A percentile compares a stretch with the other conserved stretches of the same genome.
Conservation (phyloP, 331 rosid species). For the Phaseolus coccineus region DNA sequence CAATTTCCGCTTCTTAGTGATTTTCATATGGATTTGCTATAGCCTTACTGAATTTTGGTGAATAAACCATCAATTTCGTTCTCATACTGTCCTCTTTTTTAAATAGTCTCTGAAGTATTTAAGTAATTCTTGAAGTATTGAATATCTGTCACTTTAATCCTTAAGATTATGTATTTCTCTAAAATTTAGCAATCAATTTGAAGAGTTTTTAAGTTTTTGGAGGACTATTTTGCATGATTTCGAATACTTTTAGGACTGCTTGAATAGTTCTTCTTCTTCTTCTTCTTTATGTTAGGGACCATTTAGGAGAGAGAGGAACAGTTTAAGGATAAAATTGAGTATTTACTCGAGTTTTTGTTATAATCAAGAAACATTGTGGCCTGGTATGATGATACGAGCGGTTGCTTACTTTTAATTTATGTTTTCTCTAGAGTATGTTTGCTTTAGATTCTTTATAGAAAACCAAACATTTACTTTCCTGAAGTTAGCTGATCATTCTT, state of each 20-base stretch:
- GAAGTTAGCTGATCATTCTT: conserved; percentile 30
- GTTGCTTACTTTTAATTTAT: conserved; percentile 23
- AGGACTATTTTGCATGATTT: neutral
- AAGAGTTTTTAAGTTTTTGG: neutral
- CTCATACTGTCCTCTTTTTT: neutral
- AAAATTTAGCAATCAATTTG: neutral
- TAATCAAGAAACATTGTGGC: neutral
- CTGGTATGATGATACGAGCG: neutral
- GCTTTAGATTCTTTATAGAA: conserved; percentile 7
- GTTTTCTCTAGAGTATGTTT: conserved; percentile 8
- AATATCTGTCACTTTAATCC: neutral
- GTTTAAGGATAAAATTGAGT: neutral
- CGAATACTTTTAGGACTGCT: neutral
- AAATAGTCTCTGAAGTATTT: neutral
- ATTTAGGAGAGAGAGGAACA: neutral
- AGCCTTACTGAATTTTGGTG: neutral
- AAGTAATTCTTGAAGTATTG: neutral
- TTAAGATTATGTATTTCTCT: neutral
- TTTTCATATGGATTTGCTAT: conserved; percentile 7
- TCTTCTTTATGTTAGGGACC: neutral
- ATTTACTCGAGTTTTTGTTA: neutral
- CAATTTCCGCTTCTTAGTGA: neutral
- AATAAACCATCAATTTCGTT: neutral
- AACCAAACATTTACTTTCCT: neutral
- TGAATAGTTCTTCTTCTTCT: neutral